Percentiles rank a stretch among this genome's conserved stretches.
These are phyloP conservation scores for Russula sp. DNA, from an alignment of 768 basidiomycete species.

Conservation along the genomic window DNA sequence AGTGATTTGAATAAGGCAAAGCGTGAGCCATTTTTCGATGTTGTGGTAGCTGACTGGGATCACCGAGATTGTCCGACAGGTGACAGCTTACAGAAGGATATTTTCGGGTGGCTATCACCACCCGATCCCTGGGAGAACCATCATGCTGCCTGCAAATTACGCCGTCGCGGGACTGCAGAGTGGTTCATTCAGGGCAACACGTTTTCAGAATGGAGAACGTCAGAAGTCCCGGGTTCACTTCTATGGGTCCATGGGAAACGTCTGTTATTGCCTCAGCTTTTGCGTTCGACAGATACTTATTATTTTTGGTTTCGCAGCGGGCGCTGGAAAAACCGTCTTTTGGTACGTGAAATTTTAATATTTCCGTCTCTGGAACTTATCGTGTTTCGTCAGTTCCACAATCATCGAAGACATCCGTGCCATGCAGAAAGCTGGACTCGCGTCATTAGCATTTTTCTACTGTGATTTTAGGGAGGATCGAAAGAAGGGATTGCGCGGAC, in stretches of 20 bases:
- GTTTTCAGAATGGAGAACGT: background rate
- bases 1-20: background rate
- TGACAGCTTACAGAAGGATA: background rate
- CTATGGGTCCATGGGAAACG: background rate
- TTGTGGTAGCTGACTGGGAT: background rate
- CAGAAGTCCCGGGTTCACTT: background rate
- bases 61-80: background rate
- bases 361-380: background rate
- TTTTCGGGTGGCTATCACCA: background rate
- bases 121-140: background rate
- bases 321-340: background rate
- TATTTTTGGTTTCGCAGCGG: background rate
- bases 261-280: background rate
- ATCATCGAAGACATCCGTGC: background rate
- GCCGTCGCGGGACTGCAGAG: background rate
- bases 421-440: background rate
- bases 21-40: background rate
- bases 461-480: background rate
- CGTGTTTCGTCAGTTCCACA: background rate
- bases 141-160: background rate
- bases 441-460: background rate
- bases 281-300: background rate
- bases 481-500: background rate
- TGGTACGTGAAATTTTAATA: background rate
- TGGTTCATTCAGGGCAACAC: background rate